phyloP scores from a whole-genome alignment of 1,284 basidiomycete genomes.

The Testicularia cyperi region DNA sequence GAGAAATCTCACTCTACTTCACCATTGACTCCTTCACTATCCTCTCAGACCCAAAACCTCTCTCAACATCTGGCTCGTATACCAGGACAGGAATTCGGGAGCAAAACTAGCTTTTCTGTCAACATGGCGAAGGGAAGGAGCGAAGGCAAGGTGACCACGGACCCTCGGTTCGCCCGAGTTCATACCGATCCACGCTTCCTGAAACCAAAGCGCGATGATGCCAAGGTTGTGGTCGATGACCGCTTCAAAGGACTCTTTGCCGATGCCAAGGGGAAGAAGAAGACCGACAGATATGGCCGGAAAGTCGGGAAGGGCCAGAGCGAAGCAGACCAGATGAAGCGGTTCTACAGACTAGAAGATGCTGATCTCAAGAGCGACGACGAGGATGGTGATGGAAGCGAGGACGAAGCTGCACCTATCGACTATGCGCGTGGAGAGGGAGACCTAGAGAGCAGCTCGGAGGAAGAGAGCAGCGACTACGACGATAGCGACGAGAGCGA shows the following conservation, averaged over 20 bases:
- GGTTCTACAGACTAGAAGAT: slow-evolving; percentile 51
- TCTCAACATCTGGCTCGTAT: too few relatives aligned
- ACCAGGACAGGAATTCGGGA: too few relatives aligned
- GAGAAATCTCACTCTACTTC: too few relatives aligned
- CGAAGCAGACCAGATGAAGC: slow-evolving; percentile 43
- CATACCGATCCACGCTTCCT: slow-evolving; percentile 92
- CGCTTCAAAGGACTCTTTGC: slow-evolving; percentile 72
- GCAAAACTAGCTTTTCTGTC: not conserved
- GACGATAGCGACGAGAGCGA: slow-evolving; percentile 40
- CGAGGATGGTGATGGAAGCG: slow-evolving; percentile 12
- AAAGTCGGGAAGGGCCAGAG: slow-evolving; percentile 62
- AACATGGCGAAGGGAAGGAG: slow-evolving; percentile 28
- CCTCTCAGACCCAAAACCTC: too few relatives aligned
- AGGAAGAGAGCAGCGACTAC: slow-evolving; percentile 41
- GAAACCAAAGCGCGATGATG: slow-evolving; percentile 73
- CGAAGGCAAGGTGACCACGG: slow-evolving; percentile 20
- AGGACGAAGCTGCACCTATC: slow-evolving; percentile 50
- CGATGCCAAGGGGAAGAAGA: slow-evolving; percentile 50
- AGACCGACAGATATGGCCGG: slow-evolving; percentile 90
- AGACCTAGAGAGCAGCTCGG: slow-evolving; percentile 46
- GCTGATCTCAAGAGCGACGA: slow-evolving; percentile 63
- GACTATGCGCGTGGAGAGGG: slow-evolving; percentile 83
- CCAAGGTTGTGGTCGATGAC: slow-evolving; percentile 86
- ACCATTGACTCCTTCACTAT: too few relatives aligned
- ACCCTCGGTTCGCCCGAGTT: slow-evolving; percentile 74